phyloP scores from a whole-genome alignment of 2,329 filamentous ascomycete genomes.

The Lecanicillium sp. region DNA sequence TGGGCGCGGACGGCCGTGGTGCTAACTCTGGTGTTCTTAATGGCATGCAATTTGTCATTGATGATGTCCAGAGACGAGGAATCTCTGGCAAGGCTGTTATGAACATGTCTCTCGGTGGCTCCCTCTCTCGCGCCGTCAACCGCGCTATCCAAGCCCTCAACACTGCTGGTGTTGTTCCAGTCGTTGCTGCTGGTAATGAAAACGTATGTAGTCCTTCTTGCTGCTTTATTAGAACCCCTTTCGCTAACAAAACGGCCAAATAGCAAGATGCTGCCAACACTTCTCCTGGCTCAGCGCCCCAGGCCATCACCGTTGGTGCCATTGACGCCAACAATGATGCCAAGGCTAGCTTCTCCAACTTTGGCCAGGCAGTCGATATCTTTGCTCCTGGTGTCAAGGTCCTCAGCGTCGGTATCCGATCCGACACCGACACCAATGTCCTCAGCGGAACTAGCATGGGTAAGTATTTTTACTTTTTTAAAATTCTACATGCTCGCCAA shows the following conservation, averaged over 20 bases:
- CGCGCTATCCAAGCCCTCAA: slow-evolving; percentile 41
- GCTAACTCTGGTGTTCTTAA: slow-evolving; percentile 37
- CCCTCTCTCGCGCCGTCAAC: slow-evolving; percentile 42
- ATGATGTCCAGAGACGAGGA: slow-evolving; percentile 33
- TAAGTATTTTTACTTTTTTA: slow-evolving; percentile 13
- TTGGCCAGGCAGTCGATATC: slow-evolving; percentile 42
- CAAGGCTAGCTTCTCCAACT: slow-evolving; percentile 50
- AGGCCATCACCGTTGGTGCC: slow-evolving; percentile 52
- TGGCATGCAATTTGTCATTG: slow-evolving; percentile 49
- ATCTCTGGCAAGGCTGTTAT: slow-evolving; percentile 47
- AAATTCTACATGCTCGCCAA: too few relatives aligned
- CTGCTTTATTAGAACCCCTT: neutral
- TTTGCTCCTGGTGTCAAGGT: slow-evolving; percentile 49
- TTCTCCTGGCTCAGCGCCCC: slow-evolving; percentile 46
- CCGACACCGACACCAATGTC: slow-evolving; percentile 32
- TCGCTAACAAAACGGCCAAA: neutral
- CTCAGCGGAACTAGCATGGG: slow-evolving; percentile 53
- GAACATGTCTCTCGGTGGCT: slow-evolving; percentile 55
- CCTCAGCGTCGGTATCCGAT: slow-evolving; percentile 42
- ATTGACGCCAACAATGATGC: slow-evolving; percentile 41
- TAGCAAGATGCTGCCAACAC: slow-evolving; percentile 38
- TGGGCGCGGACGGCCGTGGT: slow-evolving; percentile 29
- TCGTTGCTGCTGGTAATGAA: slow-evolving; percentile 55
- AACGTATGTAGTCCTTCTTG: slow-evolving; percentile 21
- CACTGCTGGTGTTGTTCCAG: slow-evolving; percentile 43